Evolutionary conservation across 1,139 yeast species (phyloP).

Genomic region (Geotrichum phurueaensis): DNA sequence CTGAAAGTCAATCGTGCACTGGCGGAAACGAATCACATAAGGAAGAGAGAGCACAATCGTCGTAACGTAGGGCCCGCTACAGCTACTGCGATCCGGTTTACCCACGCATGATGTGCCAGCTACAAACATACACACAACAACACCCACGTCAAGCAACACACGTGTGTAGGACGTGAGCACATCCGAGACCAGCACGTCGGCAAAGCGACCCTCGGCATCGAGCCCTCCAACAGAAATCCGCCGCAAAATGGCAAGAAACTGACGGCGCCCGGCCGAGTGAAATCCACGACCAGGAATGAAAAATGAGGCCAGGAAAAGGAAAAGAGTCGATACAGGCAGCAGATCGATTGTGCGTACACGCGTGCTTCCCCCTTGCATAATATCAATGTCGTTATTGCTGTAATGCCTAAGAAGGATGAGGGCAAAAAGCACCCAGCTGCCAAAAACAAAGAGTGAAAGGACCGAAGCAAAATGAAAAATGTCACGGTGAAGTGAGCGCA

Average conservation of each 20-base stretch:
- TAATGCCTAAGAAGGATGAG: background rate
- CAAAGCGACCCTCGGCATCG: slow-evolving; percentile 52
- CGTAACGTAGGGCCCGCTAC: slow-evolving; percentile 43
- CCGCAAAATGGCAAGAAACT: slow-evolving; percentile 39
- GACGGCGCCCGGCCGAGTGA: slow-evolving; percentile 27
- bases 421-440: slow-evolving; percentile 15
- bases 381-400: background rate
- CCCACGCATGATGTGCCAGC: slow-evolving; percentile 28
- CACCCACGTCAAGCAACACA: slow-evolving; percentile 63
- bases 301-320: slow-evolving; percentile 28
- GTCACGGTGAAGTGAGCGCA: slow-evolving; percentile 23
- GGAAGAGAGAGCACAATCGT: slow-evolving; percentile 55
- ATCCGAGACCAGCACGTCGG: slow-evolving; percentile 77
- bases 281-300: slow-evolving; percentile 28
- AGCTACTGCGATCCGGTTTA: slow-evolving; percentile 32
- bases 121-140: slow-evolving; percentile 41
- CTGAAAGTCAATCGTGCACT: slow-evolving; percentile 67
- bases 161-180: slow-evolving; percentile 73
- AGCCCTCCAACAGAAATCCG: slow-evolving; percentile 53
- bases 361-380: background rate
- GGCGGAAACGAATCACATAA: slow-evolving; percentile 63
- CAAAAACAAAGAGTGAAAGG: slow-evolving; percentile 18
- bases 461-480: slow-evolving; percentile 27
- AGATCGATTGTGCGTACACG: slow-evolving; percentile 22
- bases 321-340: slow-evolving; percentile 37